Conservation (phyloP, 2,329 filamentous ascomycete species). For the Alternaria postmessia region DNA sequence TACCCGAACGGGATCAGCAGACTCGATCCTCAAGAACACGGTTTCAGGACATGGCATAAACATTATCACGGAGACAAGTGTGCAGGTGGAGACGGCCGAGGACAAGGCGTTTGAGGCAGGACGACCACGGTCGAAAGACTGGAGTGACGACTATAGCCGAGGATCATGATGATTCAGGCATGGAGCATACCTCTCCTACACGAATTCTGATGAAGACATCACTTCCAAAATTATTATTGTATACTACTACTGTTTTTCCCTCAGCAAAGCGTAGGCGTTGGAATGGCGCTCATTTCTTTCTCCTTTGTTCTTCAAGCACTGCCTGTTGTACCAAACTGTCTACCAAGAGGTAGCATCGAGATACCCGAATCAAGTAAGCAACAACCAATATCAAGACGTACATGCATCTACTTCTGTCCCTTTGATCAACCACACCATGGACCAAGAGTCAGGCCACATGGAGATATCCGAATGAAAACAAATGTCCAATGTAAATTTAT, state of each 20-base stretch:
- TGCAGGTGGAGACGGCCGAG: slow-evolving; percentile 40
- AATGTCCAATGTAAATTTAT: not conserved
- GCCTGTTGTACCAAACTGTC: not conserved
- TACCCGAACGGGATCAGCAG: slow-evolving; percentile 41
- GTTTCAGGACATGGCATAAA: slow-evolving; percentile 27
- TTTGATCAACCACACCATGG: not conserved
- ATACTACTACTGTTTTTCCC: not conserved
- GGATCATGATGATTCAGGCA: not conserved
- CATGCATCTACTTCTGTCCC: not conserved
- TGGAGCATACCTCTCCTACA: not conserved
- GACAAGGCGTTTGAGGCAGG: slow-evolving; percentile 19
- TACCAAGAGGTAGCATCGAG: slow-evolving; percentile 1
- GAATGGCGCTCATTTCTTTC: not conserved
- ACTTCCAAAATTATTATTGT: not conserved
- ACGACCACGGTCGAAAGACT: slow-evolving; percentile 17
- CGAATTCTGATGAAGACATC: not conserved
- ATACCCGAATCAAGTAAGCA: not conserved
- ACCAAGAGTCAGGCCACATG: not conserved
- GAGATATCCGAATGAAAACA: not conserved
- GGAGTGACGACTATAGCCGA: slow-evolving; percentile 9
- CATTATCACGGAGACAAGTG: slow-evolving; percentile 46
- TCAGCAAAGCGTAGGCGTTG: slow-evolving; percentile 2
- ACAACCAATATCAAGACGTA: not conserved
- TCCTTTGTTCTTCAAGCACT: not conserved
- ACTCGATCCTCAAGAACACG: slow-evolving; percentile 44